Evolutionary conservation across 176 grass and related monocot species (phyloP), one percentile per base, ranked within the genome.

Genomic region (Poa pratensis): DNA sequence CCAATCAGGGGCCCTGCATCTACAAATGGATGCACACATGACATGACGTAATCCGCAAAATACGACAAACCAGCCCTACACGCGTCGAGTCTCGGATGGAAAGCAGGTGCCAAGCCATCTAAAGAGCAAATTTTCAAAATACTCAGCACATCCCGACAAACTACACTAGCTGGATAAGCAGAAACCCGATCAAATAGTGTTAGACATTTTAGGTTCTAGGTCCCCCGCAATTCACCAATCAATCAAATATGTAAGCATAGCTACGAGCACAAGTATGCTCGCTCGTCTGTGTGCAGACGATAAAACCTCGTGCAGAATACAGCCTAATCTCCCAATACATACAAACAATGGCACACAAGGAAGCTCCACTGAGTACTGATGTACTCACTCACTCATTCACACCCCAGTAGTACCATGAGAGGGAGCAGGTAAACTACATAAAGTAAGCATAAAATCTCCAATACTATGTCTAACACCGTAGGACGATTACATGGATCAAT

Each of bases 221-320:
- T 30, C 18, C 83, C 59, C 40, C 15, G n/a, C n/a, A 91, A 81
- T 82, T 67, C 20, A 58, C 64, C 27, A 73, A 74, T 73, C 52
- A 70, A 80, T 27, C 11, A 51, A 51, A 69, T 27, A 69, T 26
- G 3, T 42, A 85, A 72, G 49, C 17, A 17, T 0, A 51, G 48
- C 48, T 50, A 50, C 3, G 14, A 55, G 2, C n/a, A 78, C 15
- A 92, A 57, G 32, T 85, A 23, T 91, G 74, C 17, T 88, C 76
- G 10, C 42, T 93, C 89, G 62, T 83, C 59, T 11, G 70, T 76
- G 75, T 76, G 75, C 76, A 83, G 30, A 73, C 61, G 69, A 87
- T 83, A 63, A 53, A 54, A 19, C 9, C 14, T 1, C 32, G 26
- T 20, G 30, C 52, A 64, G 51, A 35, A 37, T 39, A 50, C 26